Evolutionary conservation across 108 stramenopile species (phyloP), one percentile per base, ranked within the genome.

Genomic region (Cylindrotheca closterium): DNA sequence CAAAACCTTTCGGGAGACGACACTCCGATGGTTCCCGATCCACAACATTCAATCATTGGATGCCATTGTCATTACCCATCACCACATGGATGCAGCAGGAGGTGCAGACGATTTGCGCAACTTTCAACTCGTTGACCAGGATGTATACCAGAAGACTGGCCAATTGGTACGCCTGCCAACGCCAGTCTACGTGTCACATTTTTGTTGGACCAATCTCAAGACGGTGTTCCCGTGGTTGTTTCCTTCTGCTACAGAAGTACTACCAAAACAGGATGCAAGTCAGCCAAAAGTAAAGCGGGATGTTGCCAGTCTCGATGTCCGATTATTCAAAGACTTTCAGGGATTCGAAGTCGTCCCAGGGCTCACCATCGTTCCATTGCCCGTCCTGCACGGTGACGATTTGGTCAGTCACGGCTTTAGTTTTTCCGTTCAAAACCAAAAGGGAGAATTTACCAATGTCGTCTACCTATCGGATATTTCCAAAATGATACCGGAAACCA

Each of bases 351-450:
- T n/a, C n/a, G 76, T 76, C 5, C 73, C 67, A 63, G 86, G 83
- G 26, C 56, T 94, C 0, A 29, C 68, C n/a, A 84, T 94, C 64
- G 79, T 74, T 4, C 89, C 93, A 17, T 67, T 94, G 24, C 93
- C 93, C 32, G 86, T 94, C 0, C 82, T 78, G 81, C 93, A 94
- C 65, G 93, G 93, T 1, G 89, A 86, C 65, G 93, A 94, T 65
- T 75, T 90, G 58, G 68, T 87, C 28, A 82, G 81, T 37, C 73
- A 79, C 70, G 93, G 93, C 0, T 94, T 83, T 75, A 78, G 88
- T 30, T 94, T 94, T 79, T 77, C 88, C 25, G 51, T 92, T 32
- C 51, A 51, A 21, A 55, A 49, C 27, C 64, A 53, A n/a, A 49
- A 51, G 52, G 66, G 73, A 5, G 19, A 31, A 25, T 45, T 34